Evolutionary conservation across 768 basidiomycete species (phyloP), one percentile per base, ranked within the genome.

Genomic region (Coprinopsis strossmayeri): DNA sequence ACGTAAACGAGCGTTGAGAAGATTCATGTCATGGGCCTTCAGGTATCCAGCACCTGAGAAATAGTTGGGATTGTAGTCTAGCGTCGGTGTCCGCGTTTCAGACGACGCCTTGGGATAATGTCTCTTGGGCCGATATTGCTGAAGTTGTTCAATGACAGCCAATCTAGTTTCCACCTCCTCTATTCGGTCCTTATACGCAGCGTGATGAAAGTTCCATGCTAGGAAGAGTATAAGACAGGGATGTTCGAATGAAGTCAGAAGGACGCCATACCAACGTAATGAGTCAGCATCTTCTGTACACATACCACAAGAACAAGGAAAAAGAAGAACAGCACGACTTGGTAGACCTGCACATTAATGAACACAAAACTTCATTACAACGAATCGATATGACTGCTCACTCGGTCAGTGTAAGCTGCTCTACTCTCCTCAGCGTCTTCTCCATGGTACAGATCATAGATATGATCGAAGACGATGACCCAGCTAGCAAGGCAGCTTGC

Each of bases 161-260:
- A 88, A 70, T 1, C 80, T 69, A 34, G 69, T 63, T 48, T 69
- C 64, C 4, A 88, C 73, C n/a, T 69, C 65, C 9, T 78, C 72
- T 3, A 88, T 66, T 42, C 87, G 84, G 27, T 90, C 87, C 55
- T 72, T 74, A 61, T 80, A 91, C 9, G 88, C 88, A 2, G 77
- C 82, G n/a, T 72, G 77, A 60, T 90, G 87, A 64, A 91, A 91
- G 17, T 76, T 72, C 56, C 86, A 84, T 0, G 87, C 86, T 72
- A 30, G 3, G 20, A 43, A 12, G 34, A 53, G 18, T 12, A 10
- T 26, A 17, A n/a, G 3, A 24, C 50, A 27, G 5, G 25, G 38
- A 38, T 7, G 35, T 10, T 18, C 5, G 9, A 5, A 17, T 10
- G 17, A 18, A 9, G 5, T 11, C 18, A 38, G 17, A 10, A 10